Conservation (phyloP, 2,329 filamentous ascomycete genomes). For the Paecilomyces variotii region DNA sequence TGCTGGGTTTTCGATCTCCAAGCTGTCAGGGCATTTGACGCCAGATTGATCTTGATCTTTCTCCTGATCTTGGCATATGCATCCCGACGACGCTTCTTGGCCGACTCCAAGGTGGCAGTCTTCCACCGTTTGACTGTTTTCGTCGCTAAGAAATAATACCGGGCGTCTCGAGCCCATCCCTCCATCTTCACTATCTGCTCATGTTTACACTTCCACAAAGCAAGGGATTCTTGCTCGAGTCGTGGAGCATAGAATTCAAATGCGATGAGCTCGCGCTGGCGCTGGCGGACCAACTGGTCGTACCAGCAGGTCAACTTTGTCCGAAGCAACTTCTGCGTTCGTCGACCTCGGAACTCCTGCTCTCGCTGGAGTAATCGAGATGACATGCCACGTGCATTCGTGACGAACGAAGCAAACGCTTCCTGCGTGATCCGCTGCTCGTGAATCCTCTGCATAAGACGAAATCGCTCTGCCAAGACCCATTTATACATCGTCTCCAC, state of each 20-base stretch:
- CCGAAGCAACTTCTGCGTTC: constrained; percentile 24
- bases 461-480: constrained; percentile 45
- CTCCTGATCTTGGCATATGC: constrained; percentile 48
- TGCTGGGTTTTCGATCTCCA: constrained; percentile 30
- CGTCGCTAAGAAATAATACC: constrained; percentile 49
- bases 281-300: constrained; percentile 28
- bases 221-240: constrained; percentile 32
- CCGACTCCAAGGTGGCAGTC: constrained; percentile 40
- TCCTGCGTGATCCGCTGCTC: constrained; percentile 33
- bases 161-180: constrained; percentile 47
- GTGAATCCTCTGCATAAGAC: constrained; percentile 31
- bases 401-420: constrained; percentile 31
- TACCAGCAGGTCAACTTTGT: constrained; percentile 31
- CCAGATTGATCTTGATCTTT: constrained; percentile 47
- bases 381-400: constrained; percentile 30
- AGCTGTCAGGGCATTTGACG: constrained; percentile 30
- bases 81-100: constrained; percentile 46
- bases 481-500: constrained; percentile 53
- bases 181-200: constrained; percentile 42
- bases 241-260: constrained; percentile 37
- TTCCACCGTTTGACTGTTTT: constrained; percentile 45
- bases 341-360: constrained; percentile 24
- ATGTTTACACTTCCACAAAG: constrained; percentile 28
- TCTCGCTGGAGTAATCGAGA: constrained; percentile 29
- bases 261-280: constrained; percentile 33